phyloP scores from a whole-genome alignment of 1,284 basidiomycete genomes.

The Retiboletus fuscus region DNA sequence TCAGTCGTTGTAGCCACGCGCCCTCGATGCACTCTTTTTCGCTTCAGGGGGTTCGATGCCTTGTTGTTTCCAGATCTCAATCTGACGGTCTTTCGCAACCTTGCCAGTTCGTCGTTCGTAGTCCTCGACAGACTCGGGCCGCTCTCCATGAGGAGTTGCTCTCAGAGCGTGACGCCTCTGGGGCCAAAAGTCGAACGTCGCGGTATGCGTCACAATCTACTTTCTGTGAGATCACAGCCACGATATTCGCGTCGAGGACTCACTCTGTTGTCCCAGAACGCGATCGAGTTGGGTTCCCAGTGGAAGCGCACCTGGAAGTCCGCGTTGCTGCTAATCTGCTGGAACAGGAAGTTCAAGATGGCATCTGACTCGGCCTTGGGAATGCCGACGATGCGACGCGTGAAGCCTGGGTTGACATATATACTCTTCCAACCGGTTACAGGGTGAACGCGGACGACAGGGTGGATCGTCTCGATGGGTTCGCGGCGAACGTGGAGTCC shows the following conservation, averaged over 20 bases:
- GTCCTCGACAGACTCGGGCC: conserved; percentile 78
- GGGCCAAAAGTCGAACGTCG: conserved; percentile 83
- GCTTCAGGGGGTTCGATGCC: conserved; percentile 58
- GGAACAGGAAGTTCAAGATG: conserved; percentile 77
- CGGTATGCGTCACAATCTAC: conserved; percentile 79
- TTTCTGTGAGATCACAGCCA: conserved; percentile 11
- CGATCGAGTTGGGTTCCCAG: conserved; percentile 76
- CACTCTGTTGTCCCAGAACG: conserved; percentile 81
- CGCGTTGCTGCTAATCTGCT: conserved; percentile 73
- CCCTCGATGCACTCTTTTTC: conserved; percentile 49
- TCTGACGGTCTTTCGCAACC: conserved; percentile 71
- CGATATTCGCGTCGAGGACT: neutral
- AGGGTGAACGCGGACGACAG: conserved; percentile 80
- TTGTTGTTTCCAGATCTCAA: conserved; percentile 73
- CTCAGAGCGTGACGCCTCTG: conserved; percentile 80
- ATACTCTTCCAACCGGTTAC: conserved; percentile 84
- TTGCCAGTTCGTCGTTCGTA: conserved; percentile 77
- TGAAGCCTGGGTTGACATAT: conserved; percentile 81
- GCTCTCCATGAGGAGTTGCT: conserved; percentile 85
- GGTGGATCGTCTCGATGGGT: conserved; percentile 76
- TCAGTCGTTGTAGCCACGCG: conserved; percentile 70
- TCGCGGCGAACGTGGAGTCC: conserved; percentile 74
- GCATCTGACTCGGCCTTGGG: conserved; percentile 84
- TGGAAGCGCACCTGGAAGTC: conserved; percentile 80
- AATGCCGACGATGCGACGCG: conserved; percentile 76